A percentile compares a stretch with the other conserved stretches of the same genome.
Conservation (phyloP, 805 yeast species). For the Zygosaccharomyces bailii region DNA sequence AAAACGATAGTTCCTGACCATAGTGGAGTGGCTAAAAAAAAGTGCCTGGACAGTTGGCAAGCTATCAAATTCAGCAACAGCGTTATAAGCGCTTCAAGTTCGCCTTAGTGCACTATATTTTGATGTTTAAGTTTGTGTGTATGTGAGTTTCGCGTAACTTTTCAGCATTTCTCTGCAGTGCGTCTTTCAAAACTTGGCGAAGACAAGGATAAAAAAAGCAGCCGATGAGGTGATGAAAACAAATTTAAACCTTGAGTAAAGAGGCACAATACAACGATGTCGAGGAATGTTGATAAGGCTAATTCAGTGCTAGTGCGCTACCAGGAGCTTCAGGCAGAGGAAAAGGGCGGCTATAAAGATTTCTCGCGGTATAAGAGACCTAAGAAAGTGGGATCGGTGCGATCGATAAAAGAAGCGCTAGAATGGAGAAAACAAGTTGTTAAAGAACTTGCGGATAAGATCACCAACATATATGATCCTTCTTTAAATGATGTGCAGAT, state of each 20-base stretch:
- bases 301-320: constrained; percentile 65
- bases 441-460: constrained; percentile 58
- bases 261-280: constrained; percentile 46
- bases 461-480: constrained; percentile 62
- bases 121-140: background rate
- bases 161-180: background rate
- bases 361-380: constrained; percentile 60
- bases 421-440: constrained; percentile 62
- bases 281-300: constrained; percentile 73
- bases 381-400: constrained; percentile 49
- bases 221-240: constrained; percentile 5
- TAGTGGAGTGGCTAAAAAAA: constrained; percentile 1
- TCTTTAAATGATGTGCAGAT: constrained; percentile 57
- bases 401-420: constrained; percentile 60
- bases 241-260: background rate
- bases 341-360: constrained; percentile 53
- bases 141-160: constrained; percentile 3
- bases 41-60: background rate
- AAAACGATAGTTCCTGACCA: constrained; percentile 46
- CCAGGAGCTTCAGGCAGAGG: constrained; percentile 58
- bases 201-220: constrained; percentile 1
- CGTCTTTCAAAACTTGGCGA: background rate
- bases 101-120: background rate
- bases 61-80: background rate
- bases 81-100: background rate